These are phyloP conservation scores for Boletus barrowsii DNA, from an alignment of 768 basidiomycete genomes.

Conservation along the genomic window DNA sequence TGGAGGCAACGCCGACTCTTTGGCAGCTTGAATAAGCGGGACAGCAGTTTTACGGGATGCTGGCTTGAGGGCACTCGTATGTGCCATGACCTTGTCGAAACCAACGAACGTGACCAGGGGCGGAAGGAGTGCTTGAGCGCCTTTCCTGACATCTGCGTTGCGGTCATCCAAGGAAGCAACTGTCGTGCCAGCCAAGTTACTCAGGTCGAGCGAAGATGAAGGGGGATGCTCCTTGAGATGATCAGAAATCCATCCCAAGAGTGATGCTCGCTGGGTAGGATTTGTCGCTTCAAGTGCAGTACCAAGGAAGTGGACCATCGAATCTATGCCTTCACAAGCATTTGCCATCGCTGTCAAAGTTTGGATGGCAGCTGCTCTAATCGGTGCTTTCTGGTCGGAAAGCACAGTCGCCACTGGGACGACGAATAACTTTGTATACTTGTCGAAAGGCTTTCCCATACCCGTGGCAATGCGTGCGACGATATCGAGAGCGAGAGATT, in stretches of 20 bases:
- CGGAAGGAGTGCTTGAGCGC: constrained; percentile 79
- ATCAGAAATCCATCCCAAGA: constrained; percentile 77
- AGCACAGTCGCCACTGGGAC: constrained; percentile 79
- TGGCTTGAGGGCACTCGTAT: constrained; percentile 84
- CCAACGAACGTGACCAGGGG: constrained; percentile 70
- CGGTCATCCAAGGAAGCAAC: constrained; percentile 88
- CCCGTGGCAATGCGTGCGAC: constrained; percentile 86
- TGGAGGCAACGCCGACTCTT: constrained; percentile 35
- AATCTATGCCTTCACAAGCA: constrained; percentile 81
- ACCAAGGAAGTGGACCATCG: constrained; percentile 74
- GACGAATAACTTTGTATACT: constrained; percentile 73
- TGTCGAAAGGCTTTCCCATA: constrained; percentile 96
- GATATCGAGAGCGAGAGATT: constrained; percentile 84
- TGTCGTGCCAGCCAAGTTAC: constrained; percentile 58
- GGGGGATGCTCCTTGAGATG: constrained; percentile 70
- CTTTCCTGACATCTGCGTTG: constrained; percentile 87
- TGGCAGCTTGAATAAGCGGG: constrained; percentile 87
- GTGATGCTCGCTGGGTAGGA: constrained; percentile 78
- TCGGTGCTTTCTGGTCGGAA: constrained; percentile 88
- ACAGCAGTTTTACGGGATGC: constrained; percentile 82
- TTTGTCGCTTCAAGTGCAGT: constrained; percentile 83
- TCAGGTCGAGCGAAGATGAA: constrained; percentile 59
- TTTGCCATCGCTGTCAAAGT: constrained; percentile 80
- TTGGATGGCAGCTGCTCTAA: constrained; percentile 73
- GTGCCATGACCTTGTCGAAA: constrained; percentile 81